Conservation (phyloP, 441 rosid species). For the Gossypium gossypioides region DNA sequence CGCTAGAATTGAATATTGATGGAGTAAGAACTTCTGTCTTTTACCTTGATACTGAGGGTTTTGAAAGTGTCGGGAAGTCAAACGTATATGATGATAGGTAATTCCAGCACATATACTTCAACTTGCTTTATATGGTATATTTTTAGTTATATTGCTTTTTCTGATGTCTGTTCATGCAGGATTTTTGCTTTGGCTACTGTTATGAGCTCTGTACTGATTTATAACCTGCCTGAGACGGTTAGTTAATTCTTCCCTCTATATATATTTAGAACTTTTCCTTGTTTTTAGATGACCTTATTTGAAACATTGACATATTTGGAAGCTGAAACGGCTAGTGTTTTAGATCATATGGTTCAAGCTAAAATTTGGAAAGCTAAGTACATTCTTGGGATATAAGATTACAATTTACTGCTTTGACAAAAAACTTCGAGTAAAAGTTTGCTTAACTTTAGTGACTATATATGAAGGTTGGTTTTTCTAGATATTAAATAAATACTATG, state of each 20-base stretch:
- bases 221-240: constrained; percentile 93
- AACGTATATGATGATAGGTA: constrained; percentile 97
- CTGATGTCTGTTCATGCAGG: constrained; percentile 38
- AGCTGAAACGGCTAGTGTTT: neutral
- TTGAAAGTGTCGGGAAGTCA: constrained; percentile 98
- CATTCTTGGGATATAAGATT: neutral
- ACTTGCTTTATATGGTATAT: constrained; percentile 4
- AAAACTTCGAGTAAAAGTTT: neutral
- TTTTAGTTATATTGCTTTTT: constrained; percentile 7
- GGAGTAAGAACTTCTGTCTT: constrained; percentile 80
- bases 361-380: neutral
- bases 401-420: neutral
- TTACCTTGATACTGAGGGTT: constrained; percentile 97
- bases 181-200: constrained; percentile 95
- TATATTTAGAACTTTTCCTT: neutral
- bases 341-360: neutral
- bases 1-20: constrained; percentile 58
- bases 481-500: neutral
- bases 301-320: neutral
- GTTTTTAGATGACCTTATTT: neutral
- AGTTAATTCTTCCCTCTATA: constrained; percentile 25
- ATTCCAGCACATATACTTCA: constrained; percentile 7
- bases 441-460: neutral
- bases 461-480: constrained; percentile 1
- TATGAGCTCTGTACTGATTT: constrained; percentile 86